Evolutionary conservation across 371 early-diverging fungal genomes (phyloP).

Genomic region (Lichtheimia ramosa): DNA sequence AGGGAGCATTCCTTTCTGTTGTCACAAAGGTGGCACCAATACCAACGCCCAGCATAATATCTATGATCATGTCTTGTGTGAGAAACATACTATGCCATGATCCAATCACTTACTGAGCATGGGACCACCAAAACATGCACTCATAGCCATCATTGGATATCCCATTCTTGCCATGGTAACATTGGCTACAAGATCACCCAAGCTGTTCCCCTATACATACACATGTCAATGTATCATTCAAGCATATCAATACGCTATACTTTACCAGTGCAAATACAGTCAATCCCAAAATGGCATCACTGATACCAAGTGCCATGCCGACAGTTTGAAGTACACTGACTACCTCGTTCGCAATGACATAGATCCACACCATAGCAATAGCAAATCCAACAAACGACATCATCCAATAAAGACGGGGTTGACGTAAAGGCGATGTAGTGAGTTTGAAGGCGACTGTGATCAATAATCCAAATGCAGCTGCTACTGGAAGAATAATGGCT

Average conservation of each 20-base stretch:
- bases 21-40: slow-evolving; percentile 65
- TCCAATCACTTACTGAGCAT: slow-evolving; percentile 63
- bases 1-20: slow-evolving; percentile 38
- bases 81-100: neutral
- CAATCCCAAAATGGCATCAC: slow-evolving; percentile 80
- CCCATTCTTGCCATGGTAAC: slow-evolving; percentile 83
- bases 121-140: slow-evolving; percentile 86
- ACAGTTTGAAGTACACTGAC: slow-evolving; percentile 78
- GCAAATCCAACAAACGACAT: slow-evolving; percentile 72
- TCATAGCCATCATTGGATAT: slow-evolving; percentile 82
- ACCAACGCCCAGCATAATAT: slow-evolving; percentile 77
- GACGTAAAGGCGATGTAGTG: slow-evolving; percentile 27
- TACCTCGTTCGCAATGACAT: slow-evolving; percentile 80
- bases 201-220: slow-evolving; percentile 72
- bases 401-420: slow-evolving; percentile 43
- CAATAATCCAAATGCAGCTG: slow-evolving; percentile 18
- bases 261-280: slow-evolving; percentile 80
- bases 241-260: no score
- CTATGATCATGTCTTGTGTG: slow-evolving; percentile 23
- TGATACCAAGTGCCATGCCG: slow-evolving; percentile 73
- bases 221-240: no score
- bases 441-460: slow-evolving; percentile 22
- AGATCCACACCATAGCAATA: slow-evolving; percentile 78
- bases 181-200: slow-evolving; percentile 85
- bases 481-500: slow-evolving; percentile 26